A percentile compares a stretch with the other conserved stretches of the same genome.
These are phyloP conservation scores for Ganoderma multipileum DNA, from an alignment of 1,284 basidiomycete genomes.

Conservation along the genomic window DNA sequence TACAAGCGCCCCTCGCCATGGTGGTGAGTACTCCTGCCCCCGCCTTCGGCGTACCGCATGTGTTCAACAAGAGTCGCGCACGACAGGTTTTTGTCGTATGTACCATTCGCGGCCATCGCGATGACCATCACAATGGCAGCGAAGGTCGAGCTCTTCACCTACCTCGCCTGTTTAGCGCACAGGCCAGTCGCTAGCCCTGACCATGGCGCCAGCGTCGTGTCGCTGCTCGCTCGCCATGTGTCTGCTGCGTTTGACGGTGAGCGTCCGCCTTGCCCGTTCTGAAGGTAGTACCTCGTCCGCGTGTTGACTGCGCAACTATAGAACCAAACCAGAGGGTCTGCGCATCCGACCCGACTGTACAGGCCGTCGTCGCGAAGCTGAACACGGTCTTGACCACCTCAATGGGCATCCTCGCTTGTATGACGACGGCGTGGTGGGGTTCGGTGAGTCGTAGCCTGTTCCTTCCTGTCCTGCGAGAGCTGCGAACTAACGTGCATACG, in stretches of 20 bases:
- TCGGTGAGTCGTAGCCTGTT: conserved; percentile 51
- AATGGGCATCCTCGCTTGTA: conserved; percentile 75
- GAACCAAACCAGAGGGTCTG: conserved; percentile 50
- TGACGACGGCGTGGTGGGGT: conserved; percentile 90
- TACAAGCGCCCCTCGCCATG: conserved; percentile 72
- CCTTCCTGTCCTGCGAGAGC: conserved; percentile 7
- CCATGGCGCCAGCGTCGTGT: conserved; percentile 14
- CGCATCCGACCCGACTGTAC: conserved; percentile 74
- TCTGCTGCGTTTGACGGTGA: conserved; percentile 4
- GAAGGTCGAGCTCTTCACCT: conserved; percentile 56
- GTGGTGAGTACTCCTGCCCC: conserved; percentile 56
- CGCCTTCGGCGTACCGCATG: background rate
- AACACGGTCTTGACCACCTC: conserved; percentile 63
- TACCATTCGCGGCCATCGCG: conserved; percentile 61
- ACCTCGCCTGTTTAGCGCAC: conserved; percentile 39
- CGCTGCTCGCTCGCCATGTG: background rate
- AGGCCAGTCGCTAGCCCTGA: conserved; percentile 35
- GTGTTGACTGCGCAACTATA: background rate
- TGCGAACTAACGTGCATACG: background rate
- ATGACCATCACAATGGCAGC: conserved; percentile 65
- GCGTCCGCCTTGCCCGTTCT: background rate
- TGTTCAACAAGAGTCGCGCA: background rate
- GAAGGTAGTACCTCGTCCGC: background rate
- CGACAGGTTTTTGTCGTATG: conserved; percentile 60
- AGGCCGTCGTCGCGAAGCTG: conserved; percentile 70